Base-by-base conservation (phyloP, 148 eudicot species). In the Fagopyrum tataricum region DNA sequence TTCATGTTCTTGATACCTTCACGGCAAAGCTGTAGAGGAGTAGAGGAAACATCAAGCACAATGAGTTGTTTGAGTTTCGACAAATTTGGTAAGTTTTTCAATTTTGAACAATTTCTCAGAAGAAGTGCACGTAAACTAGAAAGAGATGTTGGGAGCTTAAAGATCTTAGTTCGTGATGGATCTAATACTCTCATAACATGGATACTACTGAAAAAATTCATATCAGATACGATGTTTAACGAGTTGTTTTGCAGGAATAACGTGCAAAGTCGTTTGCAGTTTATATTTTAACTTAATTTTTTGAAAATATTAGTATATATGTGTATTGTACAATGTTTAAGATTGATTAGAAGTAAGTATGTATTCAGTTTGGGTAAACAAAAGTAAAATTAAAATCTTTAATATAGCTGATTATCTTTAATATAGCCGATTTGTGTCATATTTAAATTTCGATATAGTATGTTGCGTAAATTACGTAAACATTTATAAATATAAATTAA, bases 141-240 rank as follows among this genome's bases (percentile, higher is more conserved):
- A 2, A 81, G 46, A 46, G 83, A 81, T 17, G n/a, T 81, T 20
- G 83, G 83, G 8, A 81, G 53, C 40, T 76, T 73, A 0, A 72
- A 44, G 26, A 81, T 67, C 46, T 23, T 26, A 6, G 83, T 74
- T 18, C 48, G 58, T n/a, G 83, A 81, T 1, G 77, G 52, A 70
- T 81, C 83, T 18, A 81, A 76, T 8, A 74, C 55, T 56, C 43
- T 71, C 13, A 81, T 76, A 47, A 69, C 51, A 41, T 69, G 78
- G 5, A 81, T 81, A 43, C 21, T 53, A n/a, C 58, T 61, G 58
- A 81, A 81, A 71, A 81, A 81, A 23, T 64, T 48, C 3, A 26
- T 26, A 56, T n/a, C n/a, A n/a, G n/a, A n/a, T n/a, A n/a, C 15
- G 20, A 18, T 1, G 44, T 31, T 53, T 5, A 81, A 15, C 1